Evolutionary conservation across 2,329 filamentous ascomycete genomes (phyloP), one percentile per base, ranked within the genome.

Genomic region (Penicillium sp.): DNA sequence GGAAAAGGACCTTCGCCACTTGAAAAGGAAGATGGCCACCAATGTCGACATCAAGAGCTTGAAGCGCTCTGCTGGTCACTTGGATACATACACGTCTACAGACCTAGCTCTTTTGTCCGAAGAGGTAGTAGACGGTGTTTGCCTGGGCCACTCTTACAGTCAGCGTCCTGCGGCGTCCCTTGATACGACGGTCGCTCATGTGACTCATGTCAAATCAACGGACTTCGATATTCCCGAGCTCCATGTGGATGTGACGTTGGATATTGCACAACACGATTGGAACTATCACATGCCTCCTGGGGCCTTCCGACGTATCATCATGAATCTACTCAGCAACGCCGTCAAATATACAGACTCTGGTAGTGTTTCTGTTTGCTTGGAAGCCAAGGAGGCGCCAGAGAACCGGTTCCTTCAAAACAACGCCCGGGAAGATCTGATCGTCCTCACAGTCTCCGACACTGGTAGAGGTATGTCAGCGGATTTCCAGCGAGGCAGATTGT

Each of bases 401-500:
- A 44, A 49, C 31, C 65, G 65, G 24, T 55, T 51, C 13, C 64
- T 56, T 4, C 60, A 62, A 11, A 60, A 68, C 11, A 66, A 61
- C 10, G 43, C 57, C 1, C 64, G 67, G 34, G 57, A 50, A 22
- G 68, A 71, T 2, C 38, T 69, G 18, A 57, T 70, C 3, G 60
- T 65, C 1, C 45, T 82, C 9, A 80, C 75, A 0, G 79, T 89
- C 1, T 75, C 76, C 0, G 87, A 90, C 59, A 85, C 86, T 0
- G 87, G 87, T 1, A 79, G 78, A 39, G 87, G 87, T 1, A 89
- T 89, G 32, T 80, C 79, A 0, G 74, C 81, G 4, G 81, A 87
- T 5, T 89, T 83, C 59, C 71, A 88, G 11, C 75, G 79, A 27
- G 79, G 82, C 8, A 78, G 79, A 9, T 67, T 88, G 0, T 89